Conservation (phyloP, 2,329 filamentous ascomycete species). For the Ophiostoma himal-ulmi region DNA sequence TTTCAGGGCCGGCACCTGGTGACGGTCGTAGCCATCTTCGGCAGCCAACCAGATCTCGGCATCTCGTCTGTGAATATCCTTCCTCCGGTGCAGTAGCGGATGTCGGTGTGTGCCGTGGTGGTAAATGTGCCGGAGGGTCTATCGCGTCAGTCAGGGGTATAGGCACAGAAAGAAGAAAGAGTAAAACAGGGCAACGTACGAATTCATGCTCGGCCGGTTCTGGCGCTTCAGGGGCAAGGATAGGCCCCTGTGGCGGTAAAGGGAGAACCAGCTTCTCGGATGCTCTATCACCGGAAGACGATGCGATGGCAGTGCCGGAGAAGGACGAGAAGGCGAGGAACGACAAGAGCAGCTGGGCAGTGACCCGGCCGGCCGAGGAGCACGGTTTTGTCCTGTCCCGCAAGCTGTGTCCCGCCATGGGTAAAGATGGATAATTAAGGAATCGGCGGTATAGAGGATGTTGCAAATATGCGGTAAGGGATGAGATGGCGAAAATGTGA, state of each 20-base stretch:
- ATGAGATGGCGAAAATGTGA: neutral
- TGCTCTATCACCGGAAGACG: conserved; percentile 31
- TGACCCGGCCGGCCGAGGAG: conserved; percentile 57
- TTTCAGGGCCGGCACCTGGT: conserved; percentile 48
- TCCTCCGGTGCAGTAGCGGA: conserved; percentile 68
- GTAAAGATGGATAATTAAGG: neutral
- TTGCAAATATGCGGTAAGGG: neutral
- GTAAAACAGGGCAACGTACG: conserved; percentile 32
- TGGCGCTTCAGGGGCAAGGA: conserved; percentile 41
- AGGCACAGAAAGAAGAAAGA: neutral
- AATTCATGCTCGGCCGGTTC: conserved; percentile 52
- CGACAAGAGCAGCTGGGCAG: conserved; percentile 57
- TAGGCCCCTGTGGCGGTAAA: conserved; percentile 36
- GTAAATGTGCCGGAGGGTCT: conserved; percentile 78
- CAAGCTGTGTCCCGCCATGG: conserved; percentile 27
- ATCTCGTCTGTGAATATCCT: conserved; percentile 59
- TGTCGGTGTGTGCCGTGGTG: conserved; percentile 81
- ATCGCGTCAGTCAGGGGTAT: neutral
- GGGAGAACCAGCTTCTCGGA: conserved; percentile 42
- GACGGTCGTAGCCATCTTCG: conserved; percentile 51
- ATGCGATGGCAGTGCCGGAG: conserved; percentile 36
- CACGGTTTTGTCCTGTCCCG: conserved; percentile 33
- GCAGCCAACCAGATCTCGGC: conserved; percentile 58
- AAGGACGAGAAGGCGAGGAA: conserved; percentile 51
- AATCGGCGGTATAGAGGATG: neutral